These are phyloP conservation scores for Oryza rufipogon DNA, from an alignment of 176 grass and related monocot species.

Conservation along the genomic window DNA sequence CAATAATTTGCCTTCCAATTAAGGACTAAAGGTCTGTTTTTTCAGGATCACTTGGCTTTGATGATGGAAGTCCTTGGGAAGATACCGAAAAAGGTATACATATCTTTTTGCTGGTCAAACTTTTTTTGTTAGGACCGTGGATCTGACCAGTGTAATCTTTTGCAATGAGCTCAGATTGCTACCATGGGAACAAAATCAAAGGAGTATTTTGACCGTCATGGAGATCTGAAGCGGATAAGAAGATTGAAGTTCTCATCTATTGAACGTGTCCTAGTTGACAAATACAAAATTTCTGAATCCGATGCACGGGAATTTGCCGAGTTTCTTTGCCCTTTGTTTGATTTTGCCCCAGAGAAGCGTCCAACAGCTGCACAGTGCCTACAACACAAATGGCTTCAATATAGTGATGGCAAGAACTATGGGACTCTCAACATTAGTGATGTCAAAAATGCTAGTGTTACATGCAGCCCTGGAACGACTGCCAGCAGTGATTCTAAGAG, in stretches of 20 bases:
- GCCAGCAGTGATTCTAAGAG: constrained; percentile 40
- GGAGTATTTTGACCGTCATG: constrained; percentile 95
- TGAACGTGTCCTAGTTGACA: constrained; percentile 76
- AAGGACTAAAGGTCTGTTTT: background rate
- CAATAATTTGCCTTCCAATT: constrained; percentile 16
- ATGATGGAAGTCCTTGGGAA: constrained; percentile 98
- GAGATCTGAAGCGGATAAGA: constrained; percentile 93
- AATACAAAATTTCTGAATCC: constrained; percentile 71
- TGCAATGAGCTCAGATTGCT: constrained; percentile 66
- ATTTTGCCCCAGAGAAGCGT: constrained; percentile 83
- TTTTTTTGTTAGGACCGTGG: constrained; percentile 12
- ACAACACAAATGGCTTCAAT: constrained; percentile 79
- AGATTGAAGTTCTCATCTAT: constrained; percentile 76
- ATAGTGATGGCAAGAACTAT: constrained; percentile 41
- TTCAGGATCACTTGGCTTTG: constrained; percentile 95
- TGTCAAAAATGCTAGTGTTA: constrained; percentile 17
- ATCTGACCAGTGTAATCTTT: constrained; percentile 32
- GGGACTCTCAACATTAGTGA: constrained; percentile 14
- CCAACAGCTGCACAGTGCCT: constrained; percentile 79
- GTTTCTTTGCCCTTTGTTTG: constrained; percentile 76
- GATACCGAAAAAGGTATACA: constrained; percentile 83
- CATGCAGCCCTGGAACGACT: constrained; percentile 15
- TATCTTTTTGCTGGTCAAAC: constrained; percentile 20
- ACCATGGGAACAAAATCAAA: constrained; percentile 76
- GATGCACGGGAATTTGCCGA: constrained; percentile 65